phyloP scores from a whole-genome alignment of 352 stramenopile genomes.

The Pythium biforme region DNA sequence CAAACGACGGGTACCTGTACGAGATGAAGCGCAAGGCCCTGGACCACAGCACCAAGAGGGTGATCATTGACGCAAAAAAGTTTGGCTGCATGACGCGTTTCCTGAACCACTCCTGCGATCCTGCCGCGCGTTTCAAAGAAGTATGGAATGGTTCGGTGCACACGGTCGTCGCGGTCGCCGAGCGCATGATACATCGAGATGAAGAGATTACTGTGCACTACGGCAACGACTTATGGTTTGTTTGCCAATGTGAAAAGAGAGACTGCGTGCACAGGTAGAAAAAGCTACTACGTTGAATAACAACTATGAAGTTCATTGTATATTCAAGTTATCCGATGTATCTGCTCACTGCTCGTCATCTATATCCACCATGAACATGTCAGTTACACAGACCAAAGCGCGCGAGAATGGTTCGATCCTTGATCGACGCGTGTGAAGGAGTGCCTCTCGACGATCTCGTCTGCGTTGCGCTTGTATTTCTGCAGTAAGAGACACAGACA shows the following conservation, averaged over 20 bases:
- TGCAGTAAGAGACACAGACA: too few species aligned
- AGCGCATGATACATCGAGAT: background rate
- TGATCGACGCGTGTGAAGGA: too few species aligned
- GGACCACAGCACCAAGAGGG: background rate
- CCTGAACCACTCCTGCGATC: constrained; percentile 1
- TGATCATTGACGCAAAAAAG: background rate
- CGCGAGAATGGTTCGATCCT: too few species aligned
- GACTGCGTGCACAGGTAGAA: too few species aligned
- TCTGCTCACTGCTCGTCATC: too few species aligned
- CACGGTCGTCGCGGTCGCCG: background rate
- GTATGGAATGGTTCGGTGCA: background rate
- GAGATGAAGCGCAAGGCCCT: background rate
- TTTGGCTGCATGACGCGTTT: background rate
- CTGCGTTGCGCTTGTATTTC: too few species aligned
- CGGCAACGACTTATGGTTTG: constrained; percentile 7
- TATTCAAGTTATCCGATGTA: too few species aligned
- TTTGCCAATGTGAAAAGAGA: background rate
- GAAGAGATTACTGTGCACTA: constrained; percentile 5
- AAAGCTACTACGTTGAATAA: too few species aligned
- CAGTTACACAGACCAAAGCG: too few species aligned
- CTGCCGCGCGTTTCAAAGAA: background rate
- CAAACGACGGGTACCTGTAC: background rate
- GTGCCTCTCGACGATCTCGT: too few species aligned
- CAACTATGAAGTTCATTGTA: too few species aligned
- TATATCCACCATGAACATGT: too few species aligned